phyloP scores from a whole-genome alignment of 768 basidiomycete species.

The Tubosaeta brunneosetosa region DNA sequence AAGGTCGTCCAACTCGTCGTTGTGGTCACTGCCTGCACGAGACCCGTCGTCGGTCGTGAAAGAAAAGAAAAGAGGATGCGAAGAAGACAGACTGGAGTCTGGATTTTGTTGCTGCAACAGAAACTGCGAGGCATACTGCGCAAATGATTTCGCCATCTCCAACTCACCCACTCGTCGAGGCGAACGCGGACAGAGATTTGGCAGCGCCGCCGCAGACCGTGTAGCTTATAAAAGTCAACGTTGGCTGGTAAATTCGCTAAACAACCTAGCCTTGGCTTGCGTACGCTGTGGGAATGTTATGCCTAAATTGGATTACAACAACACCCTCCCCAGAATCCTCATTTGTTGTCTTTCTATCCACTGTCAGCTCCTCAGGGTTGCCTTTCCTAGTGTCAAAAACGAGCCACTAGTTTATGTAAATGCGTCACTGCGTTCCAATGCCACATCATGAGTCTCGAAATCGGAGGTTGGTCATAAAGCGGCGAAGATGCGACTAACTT shows the following conservation, averaged over 20 bases:
- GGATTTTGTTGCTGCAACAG: slow-evolving; percentile 53
- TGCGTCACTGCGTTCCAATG: no score
- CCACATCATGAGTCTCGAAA: no score
- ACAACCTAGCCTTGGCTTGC: slow-evolving; percentile 20
- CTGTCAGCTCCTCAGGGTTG: no score
- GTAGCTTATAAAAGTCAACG: slow-evolving; percentile 12
- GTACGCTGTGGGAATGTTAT: slow-evolving; percentile 20
- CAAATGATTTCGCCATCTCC: slow-evolving; percentile 65
- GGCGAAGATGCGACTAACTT: neutral
- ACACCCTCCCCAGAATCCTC: neutral
- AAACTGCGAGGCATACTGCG: slow-evolving; percentile 79
- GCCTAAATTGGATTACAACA: slow-evolving; percentile 6
- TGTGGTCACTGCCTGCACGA: slow-evolving; percentile 44
- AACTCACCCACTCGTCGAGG: slow-evolving; percentile 16
- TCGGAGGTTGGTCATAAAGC: no score
- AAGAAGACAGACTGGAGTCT: slow-evolving; percentile 53
- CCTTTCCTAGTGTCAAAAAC: no score
- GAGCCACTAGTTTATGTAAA: no score
- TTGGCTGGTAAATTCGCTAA: slow-evolving; percentile 15
- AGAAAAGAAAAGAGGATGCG: slow-evolving; percentile 84
- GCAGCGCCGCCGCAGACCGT: slow-evolving; percentile 9
- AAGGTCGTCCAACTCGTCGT: slow-evolving; percentile 60
- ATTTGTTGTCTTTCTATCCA: neutral
- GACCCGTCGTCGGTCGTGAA: slow-evolving; percentile 73
- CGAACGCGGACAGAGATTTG: slow-evolving; percentile 10